These are phyloP conservation scores for Pichia deserticola DNA, from an alignment of 805 yeast genomes.

Conservation along the genomic window DNA sequence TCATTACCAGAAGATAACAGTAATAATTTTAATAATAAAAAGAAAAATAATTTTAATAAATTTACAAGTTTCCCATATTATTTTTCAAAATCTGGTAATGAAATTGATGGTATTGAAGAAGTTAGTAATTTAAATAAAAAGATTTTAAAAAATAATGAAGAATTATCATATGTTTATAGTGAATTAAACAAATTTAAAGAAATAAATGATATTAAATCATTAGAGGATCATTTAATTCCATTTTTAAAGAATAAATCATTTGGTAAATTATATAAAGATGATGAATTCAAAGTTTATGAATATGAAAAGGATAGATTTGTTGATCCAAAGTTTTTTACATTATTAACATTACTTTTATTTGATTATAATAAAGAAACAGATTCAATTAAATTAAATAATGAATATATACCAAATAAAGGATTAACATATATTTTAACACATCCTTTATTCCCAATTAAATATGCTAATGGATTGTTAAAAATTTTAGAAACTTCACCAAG, in stretches of 20 bases:
- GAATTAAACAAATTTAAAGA: conserved; percentile 18
- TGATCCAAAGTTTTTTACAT: conserved; percentile 47
- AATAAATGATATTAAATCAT: conserved; percentile 22
- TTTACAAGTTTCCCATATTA: conserved; percentile 11
- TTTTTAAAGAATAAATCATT: conserved; percentile 19
- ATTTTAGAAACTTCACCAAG: conserved; percentile 46
- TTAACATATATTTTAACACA: conserved; percentile 75
- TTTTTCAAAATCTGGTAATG: conserved; percentile 20
- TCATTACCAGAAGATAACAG: conserved; percentile 28
- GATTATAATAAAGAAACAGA: conserved; percentile 21
- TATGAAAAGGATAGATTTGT: conserved; percentile 60
- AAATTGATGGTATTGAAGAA: conserved; percentile 19
- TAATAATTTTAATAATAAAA: conserved; percentile 1
- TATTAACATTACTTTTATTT: conserved; percentile 33
- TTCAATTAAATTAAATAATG: conserved; percentile 17
- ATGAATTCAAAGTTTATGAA: conserved; percentile 40
- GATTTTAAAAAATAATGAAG: conserved; percentile 15
- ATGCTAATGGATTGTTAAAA: conserved; percentile 47
- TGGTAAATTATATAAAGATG: conserved; percentile 2
- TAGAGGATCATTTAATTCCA: conserved; percentile 25
- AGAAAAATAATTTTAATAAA: conserved; percentile 2
- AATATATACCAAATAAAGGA: conserved; percentile 47
- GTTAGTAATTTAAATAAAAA: conserved; percentile 19
- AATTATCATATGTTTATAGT: conserved; percentile 23
- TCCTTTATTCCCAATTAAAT: conserved; percentile 69